Percentiles rank a stretch among this genome's conserved stretches.
Evolutionary conservation across 2,329 filamentous ascomycete species (phyloP).

Genomic region (Colletotrichum orbiculare): DNA sequence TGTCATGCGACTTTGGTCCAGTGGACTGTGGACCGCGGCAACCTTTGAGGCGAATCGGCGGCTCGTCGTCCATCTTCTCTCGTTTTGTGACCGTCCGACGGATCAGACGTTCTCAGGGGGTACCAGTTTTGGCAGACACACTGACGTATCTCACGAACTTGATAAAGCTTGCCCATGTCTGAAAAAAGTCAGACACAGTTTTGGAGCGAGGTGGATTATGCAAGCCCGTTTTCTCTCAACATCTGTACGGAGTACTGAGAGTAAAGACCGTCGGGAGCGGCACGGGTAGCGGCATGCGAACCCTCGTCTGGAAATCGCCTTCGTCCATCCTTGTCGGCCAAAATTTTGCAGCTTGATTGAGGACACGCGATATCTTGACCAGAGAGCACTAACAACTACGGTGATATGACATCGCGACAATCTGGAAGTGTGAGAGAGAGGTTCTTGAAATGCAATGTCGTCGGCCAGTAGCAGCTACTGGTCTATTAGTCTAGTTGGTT

Average conservation of each 20-base stretch:
- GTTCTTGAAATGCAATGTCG: too few relatives aligned
- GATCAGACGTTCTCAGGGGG: slow-evolving; percentile 1
- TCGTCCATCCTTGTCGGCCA: too few relatives aligned
- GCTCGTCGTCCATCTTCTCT: not conserved
- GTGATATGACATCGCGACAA: too few relatives aligned
- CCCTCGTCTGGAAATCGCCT: not conserved
- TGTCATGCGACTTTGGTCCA: slow-evolving; percentile 24
- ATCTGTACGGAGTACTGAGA: not conserved
- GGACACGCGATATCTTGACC: too few relatives aligned
- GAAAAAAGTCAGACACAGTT: not conserved
- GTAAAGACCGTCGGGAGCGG: not conserved
- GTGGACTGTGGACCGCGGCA: slow-evolving; percentile 19
- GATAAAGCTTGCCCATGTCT: slow-evolving; percentile 31
- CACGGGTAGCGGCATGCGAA: slow-evolving; percentile 7
- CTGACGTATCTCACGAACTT: slow-evolving; percentile 3
- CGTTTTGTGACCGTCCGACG: slow-evolving; percentile 6
- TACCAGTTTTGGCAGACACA: not conserved
- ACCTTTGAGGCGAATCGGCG: slow-evolving; percentile 1
- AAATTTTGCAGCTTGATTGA: too few relatives aligned
- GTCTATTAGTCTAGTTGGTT: slow-evolving; percentile 38
- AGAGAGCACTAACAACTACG: too few relatives aligned
- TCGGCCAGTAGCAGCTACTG: not conserved
- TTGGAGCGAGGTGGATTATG: slow-evolving; percentile 2
- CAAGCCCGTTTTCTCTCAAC: slow-evolving; percentile 6
- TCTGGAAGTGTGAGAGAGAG: too few relatives aligned